Conservation (phyloP, 1,284 basidiomycete species). For the Veloboletus limbatus region DNA sequence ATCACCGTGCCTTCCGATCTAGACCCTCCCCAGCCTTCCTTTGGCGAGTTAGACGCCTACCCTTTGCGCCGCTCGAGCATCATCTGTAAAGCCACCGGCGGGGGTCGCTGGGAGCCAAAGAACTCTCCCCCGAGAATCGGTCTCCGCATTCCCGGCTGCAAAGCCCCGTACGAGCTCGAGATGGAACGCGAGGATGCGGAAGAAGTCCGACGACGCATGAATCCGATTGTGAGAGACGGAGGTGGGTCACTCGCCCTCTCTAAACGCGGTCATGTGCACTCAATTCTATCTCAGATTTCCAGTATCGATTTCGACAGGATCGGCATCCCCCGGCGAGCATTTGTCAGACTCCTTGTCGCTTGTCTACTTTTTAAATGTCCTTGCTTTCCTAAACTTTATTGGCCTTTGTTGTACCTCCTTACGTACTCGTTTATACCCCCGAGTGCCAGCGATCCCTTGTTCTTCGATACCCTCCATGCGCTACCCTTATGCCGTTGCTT, state of each 20-base stretch:
- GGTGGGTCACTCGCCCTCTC: slow-evolving; percentile 34
- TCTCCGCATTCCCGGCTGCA: slow-evolving; percentile 57
- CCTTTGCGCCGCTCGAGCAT: slow-evolving; percentile 61
- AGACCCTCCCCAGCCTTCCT: slow-evolving; percentile 42
- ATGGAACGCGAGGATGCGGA: slow-evolving; percentile 62
- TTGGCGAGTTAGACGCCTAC: slow-evolving; percentile 63
- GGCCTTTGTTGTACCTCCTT: slow-evolving; percentile 31
- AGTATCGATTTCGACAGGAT: slow-evolving; percentile 54
- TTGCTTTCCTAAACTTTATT: slow-evolving; percentile 21
- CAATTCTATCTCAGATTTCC: slow-evolving; percentile 43
- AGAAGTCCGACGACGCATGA: slow-evolving; percentile 44
- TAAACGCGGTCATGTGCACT: slow-evolving; percentile 8
- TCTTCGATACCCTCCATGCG: slow-evolving; percentile 26
- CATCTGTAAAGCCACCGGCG: slow-evolving; percentile 71
- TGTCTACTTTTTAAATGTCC: slow-evolving; percentile 53
- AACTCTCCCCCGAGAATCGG: slow-evolving; percentile 44
- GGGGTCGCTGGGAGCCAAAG: slow-evolving; percentile 73
- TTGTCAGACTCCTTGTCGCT: slow-evolving; percentile 35
- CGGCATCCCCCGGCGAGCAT: slow-evolving; percentile 38
- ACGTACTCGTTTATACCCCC: slow-evolving; percentile 23
- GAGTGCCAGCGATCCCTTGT: not conserved
- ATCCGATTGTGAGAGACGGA: slow-evolving; percentile 63
- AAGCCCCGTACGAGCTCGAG: slow-evolving; percentile 61
- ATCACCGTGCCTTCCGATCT: slow-evolving; percentile 29
- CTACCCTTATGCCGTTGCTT: slow-evolving; percentile 17